Conservation (phyloP, 1,139 yeast species). For the Taphrina communis region DNA sequence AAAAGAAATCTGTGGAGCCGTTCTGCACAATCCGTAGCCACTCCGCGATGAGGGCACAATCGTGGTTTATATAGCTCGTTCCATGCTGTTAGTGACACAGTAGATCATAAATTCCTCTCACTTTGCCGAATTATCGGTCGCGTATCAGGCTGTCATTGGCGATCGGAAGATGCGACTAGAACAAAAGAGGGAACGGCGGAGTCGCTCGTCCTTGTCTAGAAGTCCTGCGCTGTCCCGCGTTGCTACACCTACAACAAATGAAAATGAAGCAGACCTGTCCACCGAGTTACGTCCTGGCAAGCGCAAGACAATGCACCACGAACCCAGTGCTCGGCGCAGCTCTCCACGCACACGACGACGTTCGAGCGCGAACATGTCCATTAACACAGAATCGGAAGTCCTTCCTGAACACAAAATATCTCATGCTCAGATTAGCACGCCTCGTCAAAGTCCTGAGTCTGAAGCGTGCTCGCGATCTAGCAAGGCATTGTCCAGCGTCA, state of each 20-base stretch:
- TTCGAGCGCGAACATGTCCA: background rate
- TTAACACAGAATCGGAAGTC: background rate
- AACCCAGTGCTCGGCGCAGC: background rate
- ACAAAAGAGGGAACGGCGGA: background rate
- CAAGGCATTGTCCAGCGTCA: background rate
- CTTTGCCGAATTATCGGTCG: too few species aligned
- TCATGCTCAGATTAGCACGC: background rate
- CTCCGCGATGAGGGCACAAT: background rate
- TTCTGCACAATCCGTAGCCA: background rate
- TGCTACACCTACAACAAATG: background rate
- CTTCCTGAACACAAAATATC: background rate
- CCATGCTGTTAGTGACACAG: too few species aligned
- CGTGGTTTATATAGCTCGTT: background rate
- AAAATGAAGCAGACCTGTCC: background rate
- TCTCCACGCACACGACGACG: background rate
- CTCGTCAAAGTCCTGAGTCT: background rate
- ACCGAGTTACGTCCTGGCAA: background rate
- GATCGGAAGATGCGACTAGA: background rate
- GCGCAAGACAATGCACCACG: conserved; percentile 1
- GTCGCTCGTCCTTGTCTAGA: background rate
- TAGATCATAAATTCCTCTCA: too few species aligned
- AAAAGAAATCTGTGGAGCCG: conserved; percentile 9
- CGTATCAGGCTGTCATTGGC: background rate
- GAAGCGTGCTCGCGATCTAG: background rate
- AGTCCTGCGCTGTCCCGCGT: conserved; percentile 7